Conservation (phyloP, 2,329 filamentous ascomycete species). For the Coniochaeta ligniaria region DNA sequence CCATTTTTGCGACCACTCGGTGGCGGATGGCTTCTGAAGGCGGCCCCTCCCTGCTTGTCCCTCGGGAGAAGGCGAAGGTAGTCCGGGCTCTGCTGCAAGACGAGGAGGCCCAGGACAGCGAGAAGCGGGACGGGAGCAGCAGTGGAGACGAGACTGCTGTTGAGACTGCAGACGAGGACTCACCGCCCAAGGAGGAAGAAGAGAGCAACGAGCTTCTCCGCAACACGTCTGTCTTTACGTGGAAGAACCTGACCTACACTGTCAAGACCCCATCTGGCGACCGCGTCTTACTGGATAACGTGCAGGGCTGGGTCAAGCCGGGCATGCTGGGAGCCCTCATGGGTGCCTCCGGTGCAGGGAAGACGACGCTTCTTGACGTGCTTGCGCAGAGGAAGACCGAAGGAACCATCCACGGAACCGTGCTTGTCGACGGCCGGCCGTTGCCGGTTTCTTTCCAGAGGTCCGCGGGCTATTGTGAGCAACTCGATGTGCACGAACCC, state of each 20-base stretch:
- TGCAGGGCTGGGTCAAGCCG: slow-evolving; percentile 73
- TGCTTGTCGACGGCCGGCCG: slow-evolving; percentile 67
- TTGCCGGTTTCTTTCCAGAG: slow-evolving; percentile 70
- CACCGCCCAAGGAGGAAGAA: background rate
- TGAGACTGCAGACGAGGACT: no score
- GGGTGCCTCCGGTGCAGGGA: slow-evolving; percentile 57
- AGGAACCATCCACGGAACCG: slow-evolving; percentile 66
- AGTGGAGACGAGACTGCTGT: no score
- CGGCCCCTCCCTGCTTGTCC: slow-evolving; percentile 39
- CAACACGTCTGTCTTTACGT: slow-evolving; percentile 63
- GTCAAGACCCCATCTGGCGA: slow-evolving; percentile 41
- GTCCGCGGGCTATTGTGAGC: slow-evolving; percentile 73
- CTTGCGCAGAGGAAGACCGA: slow-evolving; percentile 74
- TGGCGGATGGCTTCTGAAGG: slow-evolving; percentile 47
- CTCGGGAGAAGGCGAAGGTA: slow-evolving; percentile 44
- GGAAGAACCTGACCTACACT: slow-evolving; percentile 63
- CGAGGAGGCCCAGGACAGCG: background rate
- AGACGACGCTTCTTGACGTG: slow-evolving; percentile 57
- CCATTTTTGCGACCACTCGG: slow-evolving; percentile 61
- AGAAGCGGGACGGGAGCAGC: no score
- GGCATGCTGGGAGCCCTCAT: slow-evolving; percentile 75
- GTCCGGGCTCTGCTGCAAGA: background rate
- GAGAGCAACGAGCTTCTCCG: slow-evolving; percentile 33
- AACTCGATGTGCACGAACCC: slow-evolving; percentile 69
- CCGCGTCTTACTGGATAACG: slow-evolving; percentile 40